Evolutionary conservation across 495 filamentous ascomycete species (phyloP).

Genomic region (Tuber calosporum): DNA sequence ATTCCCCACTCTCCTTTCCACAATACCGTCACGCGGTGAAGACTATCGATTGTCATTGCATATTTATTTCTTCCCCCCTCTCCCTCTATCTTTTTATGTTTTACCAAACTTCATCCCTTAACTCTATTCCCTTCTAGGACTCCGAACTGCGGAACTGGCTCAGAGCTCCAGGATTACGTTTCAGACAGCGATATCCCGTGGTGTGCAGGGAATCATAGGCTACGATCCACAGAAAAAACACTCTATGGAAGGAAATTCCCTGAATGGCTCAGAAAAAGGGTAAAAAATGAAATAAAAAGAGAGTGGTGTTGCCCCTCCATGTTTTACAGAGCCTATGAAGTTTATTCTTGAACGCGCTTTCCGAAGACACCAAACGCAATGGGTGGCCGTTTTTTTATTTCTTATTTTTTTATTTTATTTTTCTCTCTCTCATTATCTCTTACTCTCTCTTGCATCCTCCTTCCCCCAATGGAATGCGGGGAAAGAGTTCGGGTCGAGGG

Average conservation of each 20-base stretch:
- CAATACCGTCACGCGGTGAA: background rate
- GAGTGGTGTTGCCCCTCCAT: background rate
- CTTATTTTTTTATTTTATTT: background rate
- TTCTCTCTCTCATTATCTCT: background rate
- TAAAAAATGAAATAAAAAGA: background rate
- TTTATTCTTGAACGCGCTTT: constrained; percentile 5
- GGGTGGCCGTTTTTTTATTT: background rate
- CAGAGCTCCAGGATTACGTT: background rate
- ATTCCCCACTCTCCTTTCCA: background rate
- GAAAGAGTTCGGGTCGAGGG: background rate
- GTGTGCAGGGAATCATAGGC: background rate
- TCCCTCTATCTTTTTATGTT: background rate
- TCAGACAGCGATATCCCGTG: constrained; percentile 2
- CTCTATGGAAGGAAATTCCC: background rate
- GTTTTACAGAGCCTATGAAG: background rate
- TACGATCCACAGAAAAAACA: background rate
- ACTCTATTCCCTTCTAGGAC: background rate
- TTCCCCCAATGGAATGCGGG: background rate
- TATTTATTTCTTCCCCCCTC: background rate
- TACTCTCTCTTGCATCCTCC: background rate
- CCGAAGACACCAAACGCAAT: background rate
- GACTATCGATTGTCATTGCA: background rate
- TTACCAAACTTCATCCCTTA: background rate
- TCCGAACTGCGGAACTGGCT: background rate
- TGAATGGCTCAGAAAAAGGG: background rate